A percentile compares a stretch with the other conserved stretches of the same genome.
Evolutionary conservation across 345 rosid genomes (phyloP).

Genomic region (Corymbia maculata): DNA sequence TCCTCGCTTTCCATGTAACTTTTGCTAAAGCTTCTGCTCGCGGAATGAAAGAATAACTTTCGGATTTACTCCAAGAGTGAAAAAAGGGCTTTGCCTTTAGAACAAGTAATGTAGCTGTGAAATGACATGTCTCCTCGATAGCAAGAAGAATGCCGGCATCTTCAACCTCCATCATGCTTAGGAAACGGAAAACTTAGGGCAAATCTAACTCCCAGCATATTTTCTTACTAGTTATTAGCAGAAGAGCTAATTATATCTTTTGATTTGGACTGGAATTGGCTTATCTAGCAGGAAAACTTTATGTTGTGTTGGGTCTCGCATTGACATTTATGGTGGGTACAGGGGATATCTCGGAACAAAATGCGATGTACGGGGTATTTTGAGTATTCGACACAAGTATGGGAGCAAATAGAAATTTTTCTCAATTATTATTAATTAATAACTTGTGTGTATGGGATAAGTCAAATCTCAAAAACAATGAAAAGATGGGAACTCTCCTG

Average conservation of each 20-base stretch:
- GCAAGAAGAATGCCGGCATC: not conserved
- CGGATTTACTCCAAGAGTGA: not conserved
- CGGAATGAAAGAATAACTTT: no score
- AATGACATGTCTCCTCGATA: not conserved
- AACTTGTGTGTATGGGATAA: not conserved
- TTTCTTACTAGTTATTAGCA: not conserved
- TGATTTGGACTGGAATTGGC: not conserved
- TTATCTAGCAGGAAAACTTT: not conserved
- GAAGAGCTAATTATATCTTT: not conserved
- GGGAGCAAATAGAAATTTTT: not conserved
- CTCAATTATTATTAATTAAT: not conserved
- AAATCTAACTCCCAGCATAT: not conserved
- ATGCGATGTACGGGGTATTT: not conserved
- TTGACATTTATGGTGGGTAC: not conserved
- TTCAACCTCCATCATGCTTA: not conserved
- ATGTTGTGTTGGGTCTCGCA: not conserved
- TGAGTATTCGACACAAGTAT: not conserved
- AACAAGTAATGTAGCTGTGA: not conserved
- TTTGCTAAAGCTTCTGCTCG: not conserved
- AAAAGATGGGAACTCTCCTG: not conserved
- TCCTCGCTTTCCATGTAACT: not conserved
- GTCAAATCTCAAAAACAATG: not conserved
- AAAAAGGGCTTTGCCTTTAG: not conserved
- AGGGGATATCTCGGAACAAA: not conserved
- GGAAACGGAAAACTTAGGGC: not conserved